Conservation (phyloP, 768 basidiomycete species). For the Boletus rex-veris region DNA sequence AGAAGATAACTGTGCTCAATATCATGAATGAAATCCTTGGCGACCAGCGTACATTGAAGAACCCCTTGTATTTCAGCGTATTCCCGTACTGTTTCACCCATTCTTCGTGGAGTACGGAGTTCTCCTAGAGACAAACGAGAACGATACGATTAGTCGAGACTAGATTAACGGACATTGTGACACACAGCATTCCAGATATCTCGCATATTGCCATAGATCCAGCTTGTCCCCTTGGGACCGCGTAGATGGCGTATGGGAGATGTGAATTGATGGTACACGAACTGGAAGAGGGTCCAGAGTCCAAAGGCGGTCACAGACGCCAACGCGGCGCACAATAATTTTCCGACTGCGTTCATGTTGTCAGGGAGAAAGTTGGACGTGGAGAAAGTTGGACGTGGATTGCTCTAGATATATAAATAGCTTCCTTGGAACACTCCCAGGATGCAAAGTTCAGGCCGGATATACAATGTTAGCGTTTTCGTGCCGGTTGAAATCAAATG, state of each 20-base stretch:
- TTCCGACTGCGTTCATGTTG: slow-evolving; percentile 8
- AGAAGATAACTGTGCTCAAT: not conserved
- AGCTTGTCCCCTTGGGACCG: slow-evolving; percentile 40
- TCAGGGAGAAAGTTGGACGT: not conserved
- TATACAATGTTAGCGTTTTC: too few species aligned
- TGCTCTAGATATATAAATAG: too few species aligned
- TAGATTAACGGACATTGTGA: not conserved
- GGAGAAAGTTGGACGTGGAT: too few species aligned
- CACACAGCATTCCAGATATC: slow-evolving; percentile 44
- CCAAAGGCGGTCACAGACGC: not conserved
- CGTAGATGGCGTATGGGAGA: slow-evolving; percentile 48
- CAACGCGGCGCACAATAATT: not conserved
- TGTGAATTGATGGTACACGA: slow-evolving; percentile 33
- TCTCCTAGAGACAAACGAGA: not conserved
- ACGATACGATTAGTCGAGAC: not conserved
- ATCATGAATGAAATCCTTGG: too few species aligned
- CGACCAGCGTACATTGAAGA: slow-evolving; percentile 2
- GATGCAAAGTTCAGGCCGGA: too few species aligned
- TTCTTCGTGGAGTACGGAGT: slow-evolving; percentile 8
- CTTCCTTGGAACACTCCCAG: too few species aligned
- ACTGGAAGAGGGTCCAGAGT: slow-evolving; percentile 7
- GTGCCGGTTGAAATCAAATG: too few species aligned
- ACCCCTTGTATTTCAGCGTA: slow-evolving; percentile 11
- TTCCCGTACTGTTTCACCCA: slow-evolving; percentile 15
- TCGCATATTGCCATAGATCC: slow-evolving; percentile 48